Evolutionary conservation across 2,329 filamentous ascomycete species (phyloP).

Genomic region (Scopulariopsis brevicaulis): DNA sequence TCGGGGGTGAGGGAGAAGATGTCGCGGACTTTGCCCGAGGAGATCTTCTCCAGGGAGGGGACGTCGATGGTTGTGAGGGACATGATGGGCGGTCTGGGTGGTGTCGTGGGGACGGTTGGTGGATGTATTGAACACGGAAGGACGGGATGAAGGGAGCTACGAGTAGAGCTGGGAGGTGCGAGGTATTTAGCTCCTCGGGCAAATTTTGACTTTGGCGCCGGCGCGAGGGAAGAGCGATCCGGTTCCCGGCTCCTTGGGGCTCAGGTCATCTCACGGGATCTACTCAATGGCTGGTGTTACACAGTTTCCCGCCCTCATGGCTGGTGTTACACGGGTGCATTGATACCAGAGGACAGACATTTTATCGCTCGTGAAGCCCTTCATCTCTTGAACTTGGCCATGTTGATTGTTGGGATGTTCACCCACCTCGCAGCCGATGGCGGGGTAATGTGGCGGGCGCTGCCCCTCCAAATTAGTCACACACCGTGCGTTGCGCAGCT

Average conservation of each 20-base stretch:
- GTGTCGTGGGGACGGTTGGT: not conserved
- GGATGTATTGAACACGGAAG: not conserved
- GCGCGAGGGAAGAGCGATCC: not conserved
- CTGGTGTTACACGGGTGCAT: too few species aligned
- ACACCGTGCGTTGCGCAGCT: not conserved
- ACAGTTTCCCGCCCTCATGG: too few species aligned
- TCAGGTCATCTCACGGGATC: not conserved
- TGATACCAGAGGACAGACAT: too few species aligned
- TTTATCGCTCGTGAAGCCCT: not conserved
- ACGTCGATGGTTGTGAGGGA: slow-evolving; percentile 17
- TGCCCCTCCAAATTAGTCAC: not conserved
- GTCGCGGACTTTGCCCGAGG: slow-evolving; percentile 63
- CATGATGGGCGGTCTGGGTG: slow-evolving; percentile 1
- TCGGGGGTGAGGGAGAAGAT: slow-evolving; percentile 53
- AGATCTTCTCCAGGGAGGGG: slow-evolving; percentile 21
- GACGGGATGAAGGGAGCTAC: not conserved
- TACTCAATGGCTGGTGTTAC: not conserved
- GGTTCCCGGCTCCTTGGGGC: not conserved
- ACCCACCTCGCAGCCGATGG: not conserved
- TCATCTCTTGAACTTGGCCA: not conserved
- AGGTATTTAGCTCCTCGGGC: not conserved
- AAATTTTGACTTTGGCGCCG: not conserved
- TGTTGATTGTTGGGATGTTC: not conserved
- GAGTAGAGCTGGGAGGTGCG: not conserved
- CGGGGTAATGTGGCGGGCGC: not conserved